phyloP scores from a whole-genome alignment of 2,329 filamentous ascomycete genomes.

The Talaromyces sp. region DNA sequence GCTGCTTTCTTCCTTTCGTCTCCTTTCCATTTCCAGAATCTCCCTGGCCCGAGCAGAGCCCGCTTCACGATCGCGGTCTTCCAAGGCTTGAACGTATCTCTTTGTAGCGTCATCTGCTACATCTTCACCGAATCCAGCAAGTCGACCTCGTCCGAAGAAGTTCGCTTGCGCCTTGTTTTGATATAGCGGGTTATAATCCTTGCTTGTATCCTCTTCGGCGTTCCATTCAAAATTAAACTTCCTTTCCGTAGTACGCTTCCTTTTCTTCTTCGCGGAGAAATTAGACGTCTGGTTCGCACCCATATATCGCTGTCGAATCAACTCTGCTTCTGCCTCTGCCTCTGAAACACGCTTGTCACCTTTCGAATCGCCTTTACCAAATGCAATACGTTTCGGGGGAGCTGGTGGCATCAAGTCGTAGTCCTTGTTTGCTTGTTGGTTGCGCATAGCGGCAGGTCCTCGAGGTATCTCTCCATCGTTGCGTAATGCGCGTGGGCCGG shows the following conservation, averaged over 20 bases:
- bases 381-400: constrained; percentile 35
- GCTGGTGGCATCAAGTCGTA: constrained; percentile 56
- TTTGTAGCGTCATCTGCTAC: constrained; percentile 52
- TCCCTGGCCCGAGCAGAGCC: constrained; percentile 74
- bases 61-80: constrained; percentile 71
- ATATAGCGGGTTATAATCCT: constrained; percentile 79
- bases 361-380: constrained; percentile 37
- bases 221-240: constrained; percentile 99
- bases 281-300: constrained; percentile 85
- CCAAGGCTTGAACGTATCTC: constrained; percentile 66
- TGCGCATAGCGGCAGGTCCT: constrained; percentile 53
- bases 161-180: constrained; percentile 64
- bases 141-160: constrained; percentile 66
- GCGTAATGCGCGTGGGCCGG: constrained; percentile 69
- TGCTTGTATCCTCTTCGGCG: constrained; percentile 85
- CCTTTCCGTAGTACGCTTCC: constrained; percentile 85
- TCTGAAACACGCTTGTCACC: constrained; percentile 46
- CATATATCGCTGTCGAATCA: constrained; percentile 82
- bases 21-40: constrained; percentile 80
- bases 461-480: constrained; percentile 47
- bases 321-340: constrained; percentile 67
- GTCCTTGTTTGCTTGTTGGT: constrained; percentile 43
- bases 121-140: constrained; percentile 66
- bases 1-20: constrained; percentile 68
- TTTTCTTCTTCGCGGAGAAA: constrained; percentile 95